Evolutionary conservation across 139 green algal species (phyloP), one percentile per base, ranked within the genome.

Genomic region (Pseudopediastrum boryanum): DNA sequence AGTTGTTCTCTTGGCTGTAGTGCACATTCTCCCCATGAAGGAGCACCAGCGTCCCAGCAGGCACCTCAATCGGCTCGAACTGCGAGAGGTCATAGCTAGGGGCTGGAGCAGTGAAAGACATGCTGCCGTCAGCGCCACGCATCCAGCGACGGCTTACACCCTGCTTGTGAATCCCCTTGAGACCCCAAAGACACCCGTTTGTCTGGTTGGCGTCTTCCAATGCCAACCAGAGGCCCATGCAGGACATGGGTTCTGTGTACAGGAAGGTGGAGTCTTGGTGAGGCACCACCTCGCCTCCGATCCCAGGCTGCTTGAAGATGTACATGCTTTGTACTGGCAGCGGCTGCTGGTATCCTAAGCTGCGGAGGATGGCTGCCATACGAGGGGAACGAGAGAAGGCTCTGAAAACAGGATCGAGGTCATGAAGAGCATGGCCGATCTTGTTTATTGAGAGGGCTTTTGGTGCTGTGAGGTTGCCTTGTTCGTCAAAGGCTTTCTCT

Each of bases 241-340:
- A 93, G 13, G 89, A 93, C 8, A 88, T 84, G 6, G 96, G 96
- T 10, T 92, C 66, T 3, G 96, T 99, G 82, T 90, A 88, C 35
- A 99, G 86, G 84, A 99, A 99, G 5, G 91, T 89, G 74, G 64
- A 89, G 88, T 99, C 96, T 82, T 99, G 95, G 62, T 91, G 88
- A 0, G 88, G 86, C 50, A 94, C 83, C 69, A 98, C 94, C 83
- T 97, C 93, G 0, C 95, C 95, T 1, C 95, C 95, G 43, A 98
- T 97, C 31, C 76, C 81, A 0, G 95, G 94, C 87, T 97, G 93
- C 89, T 97, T 94, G 83, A 91, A 94, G 43, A 98, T 98, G 86
- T 97, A 98, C 94, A 98, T 98, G 52, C 87, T 95, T 87, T 99
- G 96, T 48, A 99, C 90, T 2, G 96, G 96, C 52, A 92, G 75